Conservation (phyloP, 2,329 filamentous ascomycete genomes). For the Fusarium robinianum region DNA sequence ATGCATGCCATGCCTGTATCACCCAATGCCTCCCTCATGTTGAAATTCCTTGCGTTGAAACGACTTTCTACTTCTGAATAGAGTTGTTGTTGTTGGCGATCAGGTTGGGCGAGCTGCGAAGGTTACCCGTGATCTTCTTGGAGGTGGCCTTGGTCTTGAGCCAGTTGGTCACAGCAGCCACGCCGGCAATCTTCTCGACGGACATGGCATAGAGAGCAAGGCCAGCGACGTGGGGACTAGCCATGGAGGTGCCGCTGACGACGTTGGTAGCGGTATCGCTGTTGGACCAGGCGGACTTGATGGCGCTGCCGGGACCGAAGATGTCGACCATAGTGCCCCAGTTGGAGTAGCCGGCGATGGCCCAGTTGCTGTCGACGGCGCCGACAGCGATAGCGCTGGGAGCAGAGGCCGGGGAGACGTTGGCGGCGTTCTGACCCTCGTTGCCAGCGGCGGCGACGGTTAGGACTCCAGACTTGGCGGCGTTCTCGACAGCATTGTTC, state of each 20-base stretch:
- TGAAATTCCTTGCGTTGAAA: not conserved
- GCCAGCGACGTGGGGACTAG: slow-evolving; percentile 63
- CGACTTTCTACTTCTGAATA: too few species aligned
- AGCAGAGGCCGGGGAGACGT: slow-evolving; percentile 41
- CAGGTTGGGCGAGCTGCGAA: slow-evolving; percentile 51
- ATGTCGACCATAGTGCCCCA: slow-evolving; percentile 54
- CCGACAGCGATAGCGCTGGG: slow-evolving; percentile 42
- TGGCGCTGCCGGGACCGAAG: slow-evolving; percentile 53
- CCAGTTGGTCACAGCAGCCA: slow-evolving; percentile 46
- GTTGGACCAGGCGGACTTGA: slow-evolving; percentile 55
- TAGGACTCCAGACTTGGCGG: slow-evolving; percentile 52
- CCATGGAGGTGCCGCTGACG: slow-evolving; percentile 68
- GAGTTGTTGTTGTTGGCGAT: slow-evolving; percentile 54
- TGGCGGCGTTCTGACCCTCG: slow-evolving; percentile 38
- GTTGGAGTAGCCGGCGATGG: slow-evolving; percentile 54
- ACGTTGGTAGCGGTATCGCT: slow-evolving; percentile 48
- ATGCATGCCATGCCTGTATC: not conserved
- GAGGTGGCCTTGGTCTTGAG: slow-evolving; percentile 49
- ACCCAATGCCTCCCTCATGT: not conserved
- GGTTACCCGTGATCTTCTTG: slow-evolving; percentile 45
- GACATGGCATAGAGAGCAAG: slow-evolving; percentile 55
- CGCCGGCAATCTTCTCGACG: slow-evolving; percentile 45
- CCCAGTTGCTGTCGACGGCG: slow-evolving; percentile 44
- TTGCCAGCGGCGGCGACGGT: slow-evolving; percentile 62
- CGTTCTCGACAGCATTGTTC: slow-evolving; percentile 54